Conservation (phyloP, 192 early-diverging fungal genomes). For the Coemansia sp. region DNA sequence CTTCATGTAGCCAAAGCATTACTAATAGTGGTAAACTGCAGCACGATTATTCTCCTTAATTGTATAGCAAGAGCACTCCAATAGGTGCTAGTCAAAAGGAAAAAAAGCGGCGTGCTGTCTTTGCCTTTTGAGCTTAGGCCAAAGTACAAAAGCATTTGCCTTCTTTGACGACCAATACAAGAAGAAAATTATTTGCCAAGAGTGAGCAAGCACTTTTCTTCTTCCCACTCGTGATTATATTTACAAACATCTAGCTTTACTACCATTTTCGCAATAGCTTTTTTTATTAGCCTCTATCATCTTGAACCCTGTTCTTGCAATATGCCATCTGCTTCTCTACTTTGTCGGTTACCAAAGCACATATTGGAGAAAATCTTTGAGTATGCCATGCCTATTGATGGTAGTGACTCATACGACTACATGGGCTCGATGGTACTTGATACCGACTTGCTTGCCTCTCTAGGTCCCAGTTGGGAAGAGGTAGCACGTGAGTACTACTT, state of each 20-base stretch:
- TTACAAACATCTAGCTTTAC: too few species aligned
- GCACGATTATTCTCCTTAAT: too few species aligned
- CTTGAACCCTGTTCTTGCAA: background rate
- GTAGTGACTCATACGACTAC: too few species aligned
- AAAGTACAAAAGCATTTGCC: too few species aligned
- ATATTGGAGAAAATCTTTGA: background rate
- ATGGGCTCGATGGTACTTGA: background rate
- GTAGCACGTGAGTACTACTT: background rate
- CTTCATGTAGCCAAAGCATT: background rate
- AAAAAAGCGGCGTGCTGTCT: too few species aligned
- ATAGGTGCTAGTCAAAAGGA: too few species aligned
- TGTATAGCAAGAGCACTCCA: too few species aligned
- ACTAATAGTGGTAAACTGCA: background rate
- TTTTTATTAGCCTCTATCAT: background rate
- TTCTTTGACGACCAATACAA: too few species aligned
- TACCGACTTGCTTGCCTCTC: background rate
- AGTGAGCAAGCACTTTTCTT: too few species aligned
- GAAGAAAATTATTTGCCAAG: too few species aligned
- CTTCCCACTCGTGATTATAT: background rate
- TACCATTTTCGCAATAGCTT: background rate
- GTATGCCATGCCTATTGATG: background rate
- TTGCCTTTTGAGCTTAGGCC: too few species aligned
- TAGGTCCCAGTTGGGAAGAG: background rate
- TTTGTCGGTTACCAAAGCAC: background rate
- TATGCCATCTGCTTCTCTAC: background rate